Evolutionary conservation across 2,329 filamentous ascomycete species (phyloP), one percentile per base, ranked within the genome.

Genomic region (Fusarium falciforme): DNA sequence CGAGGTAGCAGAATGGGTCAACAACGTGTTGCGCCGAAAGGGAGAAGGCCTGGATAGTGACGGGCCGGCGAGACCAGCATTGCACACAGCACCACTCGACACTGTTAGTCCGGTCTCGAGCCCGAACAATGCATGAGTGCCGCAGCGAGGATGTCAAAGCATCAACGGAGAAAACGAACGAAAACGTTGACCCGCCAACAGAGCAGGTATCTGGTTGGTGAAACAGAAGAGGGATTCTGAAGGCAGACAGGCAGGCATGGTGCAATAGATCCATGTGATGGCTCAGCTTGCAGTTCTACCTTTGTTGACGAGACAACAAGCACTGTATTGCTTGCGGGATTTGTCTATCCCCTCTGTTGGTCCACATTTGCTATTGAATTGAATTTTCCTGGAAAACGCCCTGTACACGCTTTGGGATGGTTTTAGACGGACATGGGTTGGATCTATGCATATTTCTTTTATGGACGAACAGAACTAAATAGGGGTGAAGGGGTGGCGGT

Each of bases 1-100:
- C 40, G 95, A 98, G 80, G 94, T 98, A 6, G 94, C 94, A 0
- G 88, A 90, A 31, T 99, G 96, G 96, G 96, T 98, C 1, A 88
- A 87, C 42, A 85, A 84, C 8, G 93, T 93, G 20, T 83, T 98
- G 77, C 91, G 91, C 78, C 76, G 75, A 38, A 79, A 80, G 55
- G 87, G 86, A 71, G 88, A 86, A 3, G 93, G 89, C 85, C 80
- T 84, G 38, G 79, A 83, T 42, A 80, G 79, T 47, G 86, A 85
- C 6, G 86, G 85, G 58, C 81, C 84, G 17, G 86, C 87, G 58
- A 94, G 93, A 79, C 96, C 96, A 17, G 95, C 96, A 4, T 84
- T 98, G 71, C 96, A 98, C 81, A 92, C 94, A 6, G 96, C 94
- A 27, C 94, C 95, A 2, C 84, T 98, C 52, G 94, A 98, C 81